A percentile compares a stretch with the other conserved stretches of the same genome.
phyloP scores from a whole-genome alignment of 352 stramenopile species.

The Phytophthora citrophthora region DNA sequence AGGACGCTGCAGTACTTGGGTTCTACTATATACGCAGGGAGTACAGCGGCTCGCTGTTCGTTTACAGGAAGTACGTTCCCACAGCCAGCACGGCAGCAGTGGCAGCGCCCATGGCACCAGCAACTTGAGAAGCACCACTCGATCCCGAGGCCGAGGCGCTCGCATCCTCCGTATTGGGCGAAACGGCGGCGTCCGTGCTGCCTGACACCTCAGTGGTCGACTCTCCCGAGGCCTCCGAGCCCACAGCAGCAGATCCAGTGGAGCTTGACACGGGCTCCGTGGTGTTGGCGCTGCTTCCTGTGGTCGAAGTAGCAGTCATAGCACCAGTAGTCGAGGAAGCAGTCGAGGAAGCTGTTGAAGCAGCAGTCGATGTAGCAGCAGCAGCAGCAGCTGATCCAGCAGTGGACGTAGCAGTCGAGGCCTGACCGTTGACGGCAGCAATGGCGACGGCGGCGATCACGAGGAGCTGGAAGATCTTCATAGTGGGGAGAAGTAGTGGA shows the following conservation, averaged over 20 bases:
- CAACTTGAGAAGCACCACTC: slow-evolving; percentile 13
- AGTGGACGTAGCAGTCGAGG: slow-evolving; percentile 7
- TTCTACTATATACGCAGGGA: slow-evolving; percentile 10
- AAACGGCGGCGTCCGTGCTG: neutral
- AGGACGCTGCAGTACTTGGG: neutral
- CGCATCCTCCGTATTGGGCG: neutral
- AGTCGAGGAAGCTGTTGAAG: slow-evolving; percentile 4
- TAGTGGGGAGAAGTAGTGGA: slow-evolving; percentile 13
- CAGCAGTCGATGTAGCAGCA: slow-evolving; percentile 6
- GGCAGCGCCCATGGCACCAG: slow-evolving; percentile 18
- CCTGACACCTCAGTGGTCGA: slow-evolving; percentile 2
- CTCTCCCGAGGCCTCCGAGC: neutral
- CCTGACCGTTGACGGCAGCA: slow-evolving; percentile 27
- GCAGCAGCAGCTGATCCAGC: slow-evolving; percentile 4
- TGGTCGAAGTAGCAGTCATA: neutral
- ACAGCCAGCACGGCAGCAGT: slow-evolving; percentile 23
- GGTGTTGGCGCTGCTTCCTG: slow-evolving; percentile 7
- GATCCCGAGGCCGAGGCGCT: slow-evolving; percentile 19
- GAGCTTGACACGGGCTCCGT: neutral
- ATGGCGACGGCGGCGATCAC: slow-evolving; percentile 31
- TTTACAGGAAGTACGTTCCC: slow-evolving; percentile 36
- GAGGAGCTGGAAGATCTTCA: slow-evolving; percentile 41
- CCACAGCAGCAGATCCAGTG: slow-evolving; percentile 3
- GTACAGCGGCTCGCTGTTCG: neutral
- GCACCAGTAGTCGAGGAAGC: slow-evolving; percentile 8